Conservation (phyloP, 1,284 basidiomycete genomes). For the Pseudozyma hubeiensis region DNA sequence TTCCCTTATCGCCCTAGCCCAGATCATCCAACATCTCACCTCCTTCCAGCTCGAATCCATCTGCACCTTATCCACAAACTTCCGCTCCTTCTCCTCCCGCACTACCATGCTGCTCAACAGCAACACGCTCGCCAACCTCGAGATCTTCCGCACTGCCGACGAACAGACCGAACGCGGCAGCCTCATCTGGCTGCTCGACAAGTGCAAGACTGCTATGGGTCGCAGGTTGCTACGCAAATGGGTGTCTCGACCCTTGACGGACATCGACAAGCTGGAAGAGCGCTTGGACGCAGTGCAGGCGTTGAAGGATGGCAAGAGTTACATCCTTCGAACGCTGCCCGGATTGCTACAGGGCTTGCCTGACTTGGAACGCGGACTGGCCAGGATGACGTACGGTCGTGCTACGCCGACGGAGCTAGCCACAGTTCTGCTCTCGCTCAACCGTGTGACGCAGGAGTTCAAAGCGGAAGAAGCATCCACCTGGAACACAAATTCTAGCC, state of each 20-base stretch:
- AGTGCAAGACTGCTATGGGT: constrained; percentile 86
- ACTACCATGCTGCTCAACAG: constrained; percentile 89
- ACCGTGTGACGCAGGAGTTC: constrained; percentile 79
- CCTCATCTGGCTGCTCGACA: constrained; percentile 86
- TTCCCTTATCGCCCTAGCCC: constrained; percentile 81
- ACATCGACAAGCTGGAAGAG: constrained; percentile 76
- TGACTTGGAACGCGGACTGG: constrained; percentile 88
- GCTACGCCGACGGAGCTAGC: constrained; percentile 84
- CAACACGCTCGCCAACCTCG: constrained; percentile 86
- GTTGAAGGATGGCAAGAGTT: constrained; percentile 73
- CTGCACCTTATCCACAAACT: constrained; percentile 72
- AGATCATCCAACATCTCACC: constrained; percentile 80
- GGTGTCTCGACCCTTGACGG: constrained; percentile 86
- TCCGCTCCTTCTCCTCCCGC: constrained; percentile 75
- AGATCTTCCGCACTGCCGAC: constrained; percentile 72
- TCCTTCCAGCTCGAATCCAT: constrained; percentile 76
- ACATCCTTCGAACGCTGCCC: constrained; percentile 75
- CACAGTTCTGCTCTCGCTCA: constrained; percentile 80
- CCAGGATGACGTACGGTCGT: constrained; percentile 88
- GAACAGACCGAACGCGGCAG: constrained; percentile 78
- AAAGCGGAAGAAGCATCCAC: constrained; percentile 68
- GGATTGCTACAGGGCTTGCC: constrained; percentile 75
- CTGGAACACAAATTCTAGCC: constrained; percentile 63
- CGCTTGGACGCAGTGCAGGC: constrained; percentile 87
- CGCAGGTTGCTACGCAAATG: constrained; percentile 83